These are phyloP conservation scores for Arabidopsis suecica DNA, from an alignment of 345 rosid genomes.

Conservation along the genomic window DNA sequence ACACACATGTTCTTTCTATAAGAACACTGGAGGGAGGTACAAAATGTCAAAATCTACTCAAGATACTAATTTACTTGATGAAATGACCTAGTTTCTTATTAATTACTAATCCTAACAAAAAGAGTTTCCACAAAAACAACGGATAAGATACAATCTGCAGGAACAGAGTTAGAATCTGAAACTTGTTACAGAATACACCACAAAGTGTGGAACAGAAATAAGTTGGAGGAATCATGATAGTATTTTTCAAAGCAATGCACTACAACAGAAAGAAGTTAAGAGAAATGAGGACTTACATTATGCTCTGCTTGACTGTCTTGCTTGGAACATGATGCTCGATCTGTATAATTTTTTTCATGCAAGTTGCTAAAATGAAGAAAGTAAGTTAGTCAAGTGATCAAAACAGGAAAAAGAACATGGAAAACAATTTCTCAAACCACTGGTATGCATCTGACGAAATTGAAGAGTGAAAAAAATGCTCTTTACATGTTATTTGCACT, in stretches of 20 bases:
- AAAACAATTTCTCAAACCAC: neutral
- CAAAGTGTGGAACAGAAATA: neutral
- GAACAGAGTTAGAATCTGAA: slow-evolving; percentile 13
- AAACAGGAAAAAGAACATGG: neutral
- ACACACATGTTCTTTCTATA: slow-evolving; percentile 14
- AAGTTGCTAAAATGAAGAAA: slow-evolving; percentile 26
- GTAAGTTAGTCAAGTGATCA: slow-evolving; percentile 22
- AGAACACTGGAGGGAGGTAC: slow-evolving; percentile 2
- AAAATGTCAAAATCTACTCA: neutral
- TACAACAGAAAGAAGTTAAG: slow-evolving; percentile 17
- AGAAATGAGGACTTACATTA: slow-evolving; percentile 23
- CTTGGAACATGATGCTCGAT: slow-evolving; percentile 40
- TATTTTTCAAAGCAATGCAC: neutral
- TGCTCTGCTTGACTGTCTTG: slow-evolving; percentile 19
- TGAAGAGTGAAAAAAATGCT: slow-evolving; percentile 3
- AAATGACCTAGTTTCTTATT: slow-evolving; percentile 15
- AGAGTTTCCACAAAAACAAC: slow-evolving; percentile 3
- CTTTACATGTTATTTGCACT: slow-evolving; percentile 51
- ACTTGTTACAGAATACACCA: slow-evolving; percentile 10
- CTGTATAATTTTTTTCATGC: slow-evolving; percentile 26
- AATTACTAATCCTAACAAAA: slow-evolving; percentile 1
- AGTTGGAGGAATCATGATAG: slow-evolving; percentile 16
- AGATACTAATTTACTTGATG: neutral
- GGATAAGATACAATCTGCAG: slow-evolving; percentile 13
- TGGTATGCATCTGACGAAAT: neutral